phyloP scores from a whole-genome alignment of 805 yeast species.

The Ogataea saltuana region DNA sequence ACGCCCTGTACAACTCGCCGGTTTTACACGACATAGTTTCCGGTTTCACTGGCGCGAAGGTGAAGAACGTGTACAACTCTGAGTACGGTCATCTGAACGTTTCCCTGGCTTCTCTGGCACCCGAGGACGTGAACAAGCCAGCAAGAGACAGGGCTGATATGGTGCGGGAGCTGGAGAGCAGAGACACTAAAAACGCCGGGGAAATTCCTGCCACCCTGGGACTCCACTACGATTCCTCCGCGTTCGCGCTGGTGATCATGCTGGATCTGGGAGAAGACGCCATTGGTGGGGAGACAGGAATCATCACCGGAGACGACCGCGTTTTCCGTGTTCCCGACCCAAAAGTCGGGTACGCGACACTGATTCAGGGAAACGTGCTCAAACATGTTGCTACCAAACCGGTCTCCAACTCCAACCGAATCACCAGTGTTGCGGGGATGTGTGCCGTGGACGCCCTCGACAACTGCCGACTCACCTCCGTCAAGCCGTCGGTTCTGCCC shows the following conservation, averaged over 20 bases:
- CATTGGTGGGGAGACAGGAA: constrained; percentile 54
- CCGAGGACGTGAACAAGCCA: constrained; percentile 16
- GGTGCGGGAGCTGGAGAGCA: constrained; percentile 15
- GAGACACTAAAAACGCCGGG: constrained; percentile 31
- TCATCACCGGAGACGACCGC: constrained; percentile 43
- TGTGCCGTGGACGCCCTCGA: constrained; percentile 33
- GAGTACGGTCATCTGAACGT: constrained; percentile 55
- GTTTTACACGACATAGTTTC: constrained; percentile 47
- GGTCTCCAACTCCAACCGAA: constrained; percentile 36
- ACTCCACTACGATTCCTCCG: constrained; percentile 49
- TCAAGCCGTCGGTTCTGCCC: constrained; percentile 37
- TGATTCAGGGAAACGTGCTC: constrained; percentile 48
- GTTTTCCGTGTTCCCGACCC: constrained; percentile 41
- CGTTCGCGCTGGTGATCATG: constrained; percentile 52
- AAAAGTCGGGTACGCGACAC: constrained; percentile 45
- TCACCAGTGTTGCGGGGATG: constrained; percentile 34
- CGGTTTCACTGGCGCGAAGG: constrained; percentile 50
- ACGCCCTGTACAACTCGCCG: constrained; percentile 54
- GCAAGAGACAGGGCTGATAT: constrained; percentile 21
- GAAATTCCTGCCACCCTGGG: constrained; percentile 47
- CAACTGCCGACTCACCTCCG: constrained; percentile 34
- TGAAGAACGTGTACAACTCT: constrained; percentile 48
- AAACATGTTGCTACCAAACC: constrained; percentile 51
- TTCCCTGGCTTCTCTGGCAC: constrained; percentile 37
- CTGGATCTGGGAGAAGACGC: constrained; percentile 45